These are phyloP conservation scores for Leccinum obscurum DNA, from an alignment of 768 basidiomycete genomes.

Conservation along the genomic window DNA sequence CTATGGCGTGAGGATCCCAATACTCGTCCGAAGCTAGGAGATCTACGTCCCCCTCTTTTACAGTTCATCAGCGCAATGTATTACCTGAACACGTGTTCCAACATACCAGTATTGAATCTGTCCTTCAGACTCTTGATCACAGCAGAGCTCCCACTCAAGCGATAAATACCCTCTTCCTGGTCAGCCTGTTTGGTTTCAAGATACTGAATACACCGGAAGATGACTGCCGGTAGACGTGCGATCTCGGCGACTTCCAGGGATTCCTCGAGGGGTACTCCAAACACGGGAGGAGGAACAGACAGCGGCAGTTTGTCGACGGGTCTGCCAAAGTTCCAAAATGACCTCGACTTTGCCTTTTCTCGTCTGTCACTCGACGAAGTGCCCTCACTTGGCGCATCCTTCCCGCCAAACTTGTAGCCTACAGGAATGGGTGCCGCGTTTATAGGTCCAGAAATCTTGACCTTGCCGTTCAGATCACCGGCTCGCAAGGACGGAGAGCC, in stretches of 20 bases:
- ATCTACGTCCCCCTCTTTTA: slow-evolving; percentile 92
- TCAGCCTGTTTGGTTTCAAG: slow-evolving; percentile 93
- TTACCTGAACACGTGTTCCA: not conserved
- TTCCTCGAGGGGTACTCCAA: slow-evolving; percentile 85
- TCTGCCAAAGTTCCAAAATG: slow-evolving; percentile 91
- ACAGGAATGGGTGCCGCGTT: slow-evolving; percentile 82
- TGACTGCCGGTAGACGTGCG: slow-evolving; percentile 88
- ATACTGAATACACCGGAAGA: slow-evolving; percentile 95
- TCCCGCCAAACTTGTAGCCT: slow-evolving; percentile 88
- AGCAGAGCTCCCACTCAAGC: slow-evolving; percentile 90
- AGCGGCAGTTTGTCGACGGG: slow-evolving; percentile 45
- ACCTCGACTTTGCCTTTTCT: slow-evolving; percentile 89
- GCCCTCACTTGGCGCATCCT: slow-evolving; percentile 54
- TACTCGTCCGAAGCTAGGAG: slow-evolving; percentile 85
- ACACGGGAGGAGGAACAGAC: slow-evolving; percentile 69
- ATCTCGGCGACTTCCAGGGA: slow-evolving; percentile 88
- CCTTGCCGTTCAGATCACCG: slow-evolving; percentile 59
- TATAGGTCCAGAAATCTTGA: slow-evolving; percentile 89
- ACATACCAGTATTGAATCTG: slow-evolving; percentile 84
- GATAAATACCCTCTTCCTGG: slow-evolving; percentile 96
- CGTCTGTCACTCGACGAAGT: slow-evolving; percentile 62
- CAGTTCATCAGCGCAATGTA: slow-evolving; percentile 8
- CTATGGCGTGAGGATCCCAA: slow-evolving; percentile 97
- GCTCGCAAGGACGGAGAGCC: slow-evolving; percentile 48
- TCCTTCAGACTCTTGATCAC: slow-evolving; percentile 94